Base-by-base conservation (phyloP, 2,329 filamentous ascomycete species). In the Colletotrichum sp. region DNA sequence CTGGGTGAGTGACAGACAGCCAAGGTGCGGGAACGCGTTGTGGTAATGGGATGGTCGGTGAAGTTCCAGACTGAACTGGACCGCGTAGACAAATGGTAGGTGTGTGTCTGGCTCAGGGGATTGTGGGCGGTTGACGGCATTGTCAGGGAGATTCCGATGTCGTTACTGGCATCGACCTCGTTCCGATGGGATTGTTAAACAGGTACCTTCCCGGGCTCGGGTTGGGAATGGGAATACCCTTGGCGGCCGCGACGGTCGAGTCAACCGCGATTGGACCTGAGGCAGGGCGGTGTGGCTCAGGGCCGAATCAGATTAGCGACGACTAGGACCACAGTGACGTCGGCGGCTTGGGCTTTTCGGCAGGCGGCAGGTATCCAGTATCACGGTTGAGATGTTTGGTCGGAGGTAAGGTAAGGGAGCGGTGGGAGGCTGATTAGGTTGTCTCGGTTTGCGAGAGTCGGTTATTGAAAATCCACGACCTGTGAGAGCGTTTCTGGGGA, bases 101-200 rank as follows among this genome's bases (percentile, higher is more conserved):
- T 48, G 32, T 32, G 36, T 32, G 39, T 55, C 57, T 22, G 57
- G 32, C 26, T 26, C 24, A 63, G 57, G 57, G 62, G 39, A 28
- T 48, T 55, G 32, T 55, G 48, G 22, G 44, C 7, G 44, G 44
- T 48, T 48, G n/a, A 67, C 59, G n/a, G 59, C 26, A 65, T 59
- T 44, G 24, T 28, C 13, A 67, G 68, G 55, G 24, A 68, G 68
- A 72, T 34, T 26, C 34, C 36, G 65, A 68, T 15, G 6, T 36
- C n/a, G 63, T 57, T 69, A 63, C 68, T 68, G 70, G 55, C 72
- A 72, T 72, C 36, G 72, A 52, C 72, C 68, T 72, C 69, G 55
- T 72, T 72, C 57, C 13, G 44, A 48, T 32, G 63, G 55, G 26
- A 63, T 8, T 36, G 22, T 44, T 65, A 26, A 36, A 71, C 28